Evolutionary conservation across 495 filamentous ascomycete genomes (phyloP), one percentile per base, ranked within the genome.

Genomic region (Zalerion maritima): DNA sequence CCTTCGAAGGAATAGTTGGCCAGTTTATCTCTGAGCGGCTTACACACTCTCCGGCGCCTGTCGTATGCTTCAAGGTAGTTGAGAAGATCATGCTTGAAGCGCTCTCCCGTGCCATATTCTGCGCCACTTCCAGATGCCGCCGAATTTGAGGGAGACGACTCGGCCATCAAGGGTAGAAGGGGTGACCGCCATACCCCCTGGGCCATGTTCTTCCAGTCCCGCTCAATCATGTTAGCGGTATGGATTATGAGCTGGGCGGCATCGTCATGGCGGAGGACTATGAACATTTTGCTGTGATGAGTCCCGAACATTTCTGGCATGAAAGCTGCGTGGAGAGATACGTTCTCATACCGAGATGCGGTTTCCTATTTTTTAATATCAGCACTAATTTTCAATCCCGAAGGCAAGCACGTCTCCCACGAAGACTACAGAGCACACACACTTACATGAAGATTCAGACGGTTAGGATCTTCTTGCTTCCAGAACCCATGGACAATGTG

Each of bases 291-390:
- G 5, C 56, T 53, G 31, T 64, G 60, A 55, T 93, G 85, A 0
- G 85, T 93, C 15, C 85, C 85, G 43, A 87, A 92, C 31, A 75
- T 65, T 40, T 89, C 81, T 0, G 83, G 78, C 66, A 91, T 81
- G 37, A 75, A 80, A 3, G 85, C 85, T 20, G 72, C 58, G 29
- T 83, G 75, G 2, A 81, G 55, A 11, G 69, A 59, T 4, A 85
- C 64, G 46, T 91, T 89, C 3, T 55, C 40, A 41, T 75, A 74
- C n/a, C 58, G 66, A 6, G 39, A 51, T 28, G 48, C 73, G 67
- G 54, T 64, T 48, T 56, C 71, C 75, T 51, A 29, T 2, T 21
- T 18, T 27, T 17, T 26, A 23, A 34, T 18, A 32, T 46, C 34
- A 42, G 34, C n/a, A 24, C 4, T 32, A 11, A 18, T 5, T 3